These are phyloP conservation scores for Saccharomycopsis babjevae DNA, from an alignment of 805 yeast genomes.

Conservation along the genomic window DNA sequence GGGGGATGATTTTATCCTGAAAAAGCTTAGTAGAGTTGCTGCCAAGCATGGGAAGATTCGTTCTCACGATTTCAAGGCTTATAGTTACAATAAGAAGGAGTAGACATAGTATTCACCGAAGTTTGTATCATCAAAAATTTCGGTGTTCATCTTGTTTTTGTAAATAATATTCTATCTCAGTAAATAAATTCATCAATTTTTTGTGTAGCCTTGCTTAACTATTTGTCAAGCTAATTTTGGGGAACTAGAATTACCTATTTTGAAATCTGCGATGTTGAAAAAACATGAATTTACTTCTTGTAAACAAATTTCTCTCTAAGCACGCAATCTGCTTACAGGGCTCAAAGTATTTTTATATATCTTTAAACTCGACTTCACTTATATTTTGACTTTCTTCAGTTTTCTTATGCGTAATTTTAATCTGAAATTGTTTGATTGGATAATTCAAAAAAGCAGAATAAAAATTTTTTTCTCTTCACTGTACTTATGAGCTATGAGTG, in stretches of 20 bases:
- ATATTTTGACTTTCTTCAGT: too few relatives aligned
- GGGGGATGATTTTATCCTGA: slow-evolving; percentile 12
- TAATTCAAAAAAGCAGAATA: background rate
- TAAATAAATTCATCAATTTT: background rate
- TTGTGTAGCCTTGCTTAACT: background rate
- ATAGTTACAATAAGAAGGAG: background rate
- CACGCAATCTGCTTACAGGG: background rate
- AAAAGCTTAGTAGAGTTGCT: slow-evolving; percentile 4
- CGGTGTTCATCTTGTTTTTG: too few relatives aligned
- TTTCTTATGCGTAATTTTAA: background rate
- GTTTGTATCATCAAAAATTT: too few relatives aligned
- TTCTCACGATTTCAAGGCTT: background rate
- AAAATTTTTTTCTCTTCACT: background rate
- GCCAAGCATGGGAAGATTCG: background rate
- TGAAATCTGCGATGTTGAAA: background rate
- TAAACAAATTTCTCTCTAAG: too few relatives aligned
- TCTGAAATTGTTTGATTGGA: slow-evolving; percentile 2
- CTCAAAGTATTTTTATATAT: background rate
- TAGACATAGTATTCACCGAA: background rate
- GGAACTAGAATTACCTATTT: background rate
- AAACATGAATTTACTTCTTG: background rate
- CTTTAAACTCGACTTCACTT: too few relatives aligned
- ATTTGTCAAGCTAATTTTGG: too few relatives aligned
- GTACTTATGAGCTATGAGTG: background rate
- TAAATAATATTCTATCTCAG: too few relatives aligned